Conservation (phyloP, 2,329 filamentous ascomycete species). For the Xylariaceae sp. region DNA sequence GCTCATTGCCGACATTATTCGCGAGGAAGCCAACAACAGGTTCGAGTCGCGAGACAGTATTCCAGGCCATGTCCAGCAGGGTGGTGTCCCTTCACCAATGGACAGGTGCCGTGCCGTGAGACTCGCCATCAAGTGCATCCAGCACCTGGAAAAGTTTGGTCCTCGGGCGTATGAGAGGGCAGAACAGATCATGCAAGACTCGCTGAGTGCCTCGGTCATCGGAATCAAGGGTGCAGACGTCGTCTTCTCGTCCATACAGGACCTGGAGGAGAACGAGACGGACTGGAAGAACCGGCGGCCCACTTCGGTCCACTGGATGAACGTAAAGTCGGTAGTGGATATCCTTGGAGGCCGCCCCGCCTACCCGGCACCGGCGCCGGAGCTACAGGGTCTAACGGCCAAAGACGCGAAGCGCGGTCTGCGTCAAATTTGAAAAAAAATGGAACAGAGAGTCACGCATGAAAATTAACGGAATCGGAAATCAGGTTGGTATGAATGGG, state of each 20-base stretch:
- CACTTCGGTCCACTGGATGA: conserved; percentile 78
- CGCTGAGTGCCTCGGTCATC: conserved; percentile 73
- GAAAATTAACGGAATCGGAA: too few species aligned
- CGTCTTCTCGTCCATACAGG: conserved; percentile 76
- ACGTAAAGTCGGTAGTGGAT: conserved; percentile 75
- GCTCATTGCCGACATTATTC: conserved; percentile 92
- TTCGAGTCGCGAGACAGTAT: conserved; percentile 92
- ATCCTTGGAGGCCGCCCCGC: conserved; percentile 68
- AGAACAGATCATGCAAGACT: conserved; percentile 66
- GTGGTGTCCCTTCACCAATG: conserved; percentile 89
- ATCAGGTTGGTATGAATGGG: too few species aligned
- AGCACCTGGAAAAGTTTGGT: conserved; percentile 78
- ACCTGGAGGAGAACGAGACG: conserved; percentile 76
- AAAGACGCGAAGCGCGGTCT: conserved; percentile 58
- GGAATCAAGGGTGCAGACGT: conserved; percentile 88
- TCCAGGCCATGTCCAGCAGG: conserved; percentile 91
- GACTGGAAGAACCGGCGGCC: conserved; percentile 91
- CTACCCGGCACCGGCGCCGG: conserved; percentile 45
- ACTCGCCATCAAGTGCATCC: conserved; percentile 88
- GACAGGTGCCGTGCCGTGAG: conserved; percentile 88
- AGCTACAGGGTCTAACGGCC: conserved; percentile 46
- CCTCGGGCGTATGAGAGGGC: conserved; percentile 51
- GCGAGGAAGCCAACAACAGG: conserved; percentile 82
- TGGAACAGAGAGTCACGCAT: too few species aligned
- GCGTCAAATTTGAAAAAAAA: too few species aligned